Evolutionary conservation across 192 early-diverging fungal genomes (phyloP), one percentile per base, ranked within the genome.

Genomic region (Coemansia sp.): DNA sequence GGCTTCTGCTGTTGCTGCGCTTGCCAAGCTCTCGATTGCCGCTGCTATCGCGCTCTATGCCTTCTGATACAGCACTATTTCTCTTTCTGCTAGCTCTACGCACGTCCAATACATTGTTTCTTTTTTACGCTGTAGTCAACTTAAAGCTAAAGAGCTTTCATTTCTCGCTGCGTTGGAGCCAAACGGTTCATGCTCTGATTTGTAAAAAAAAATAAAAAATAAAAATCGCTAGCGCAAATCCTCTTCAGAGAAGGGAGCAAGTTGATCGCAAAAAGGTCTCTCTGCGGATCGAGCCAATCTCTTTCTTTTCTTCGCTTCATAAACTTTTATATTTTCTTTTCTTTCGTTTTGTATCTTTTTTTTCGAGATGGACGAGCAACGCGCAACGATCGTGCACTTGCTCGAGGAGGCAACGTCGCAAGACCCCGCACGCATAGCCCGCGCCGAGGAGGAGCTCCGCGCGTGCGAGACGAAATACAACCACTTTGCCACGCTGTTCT

Each of bases 331-430:
- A 49, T 34, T 19, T 56, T 36, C 15, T 9, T 40, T 42, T n/a
- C 32, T 25, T 29, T 46, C n/a, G 20, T 41, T 14, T 15, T 59
- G 9, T 59, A 41, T 41, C 38, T 40, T 38, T 10, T 32, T 9
- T 41, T 40, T 45, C 13, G 38, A 9, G 35, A 67, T 67, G 66
- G 59, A 61, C 58, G 58, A 61, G 22, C 59, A 68, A 25, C 76
- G 70, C 55, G 36, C 66, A n/a, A 36, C 34, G 15, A 63, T 74
- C 14, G 25, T 88, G 35, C 43, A 57, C 20, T 79, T 85, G 15
- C 79, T 92, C 20, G 71, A 81, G 32, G 79, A 89, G 54, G 89
- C 87, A 14, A 76, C 90, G 17, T 93, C 91, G 9, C 89, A 89
- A 62, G 85, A 90, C 34, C 83, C 84, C 32, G 74, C 59, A 17